Base-by-base conservation (phyloP, 805 yeast genomes). In the Candida golubevii region DNA sequence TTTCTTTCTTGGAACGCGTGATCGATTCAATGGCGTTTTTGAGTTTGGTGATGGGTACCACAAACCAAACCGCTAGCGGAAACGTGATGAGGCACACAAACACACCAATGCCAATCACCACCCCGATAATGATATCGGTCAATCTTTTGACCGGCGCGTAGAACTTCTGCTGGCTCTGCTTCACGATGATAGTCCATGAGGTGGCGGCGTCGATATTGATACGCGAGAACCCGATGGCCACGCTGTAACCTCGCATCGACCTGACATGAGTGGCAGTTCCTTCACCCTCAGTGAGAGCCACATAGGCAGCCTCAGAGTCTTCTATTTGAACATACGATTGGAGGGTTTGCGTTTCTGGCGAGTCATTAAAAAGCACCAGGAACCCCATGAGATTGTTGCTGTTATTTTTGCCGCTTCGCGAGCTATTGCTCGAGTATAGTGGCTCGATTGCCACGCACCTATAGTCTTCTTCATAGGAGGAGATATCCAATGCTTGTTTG, bases 11-110 rank as follows among this genome's bases (percentile, higher is more conserved):
- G 30, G 75, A 69, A 38, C 67, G 65, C 6, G 82, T 77, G 27
- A 82, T 78, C 23, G 77, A 78, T 58, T 88, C 96, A 0, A 96
- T 87, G 0, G 95, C 96, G 49, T 80, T 80, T 56, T 85, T 88
- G 35, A 89, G 70, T 46, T 82, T 75, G 35, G 87, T 76, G 46
- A 89, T 88, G 0, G 97, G 97, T 50, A 85, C 66, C 6, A 88
- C 90, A 31, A 90, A 88, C 71, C 82, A 85, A 47, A 86, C 88
- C 0, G 96, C 88, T 42, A 89, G 63, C 6, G 93, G 90, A 60
- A 88, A 77, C 1, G 96, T 87, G n/a, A 86, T 60, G 1, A 86
- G 48, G 51, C 86, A 80, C 71, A 88, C 79, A 49, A 84, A 76
- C 0, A 70, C 86, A 4, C 93, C 93, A 15, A 85, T 79, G 1